Evolutionary conservation across 1,284 basidiomycete genomes (phyloP).

Genomic region (Mycena citricolor): DNA sequence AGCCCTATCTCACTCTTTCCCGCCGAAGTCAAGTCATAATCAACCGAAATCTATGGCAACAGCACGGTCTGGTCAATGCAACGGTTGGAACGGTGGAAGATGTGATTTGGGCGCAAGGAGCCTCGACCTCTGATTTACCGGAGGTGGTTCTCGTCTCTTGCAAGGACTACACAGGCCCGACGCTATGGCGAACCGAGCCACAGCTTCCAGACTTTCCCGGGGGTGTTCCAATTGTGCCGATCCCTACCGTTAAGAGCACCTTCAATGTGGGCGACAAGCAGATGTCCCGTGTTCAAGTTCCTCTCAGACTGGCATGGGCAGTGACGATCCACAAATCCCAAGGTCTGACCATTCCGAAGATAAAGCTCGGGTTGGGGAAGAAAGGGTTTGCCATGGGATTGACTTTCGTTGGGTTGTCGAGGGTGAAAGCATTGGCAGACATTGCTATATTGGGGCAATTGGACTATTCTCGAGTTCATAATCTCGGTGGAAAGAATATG

Average conservation of each 20-base stretch:
- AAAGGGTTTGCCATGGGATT: slow-evolving; percentile 11
- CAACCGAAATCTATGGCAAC: slow-evolving; percentile 13
- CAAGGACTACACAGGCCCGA: slow-evolving; percentile 16
- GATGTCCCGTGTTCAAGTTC: slow-evolving; percentile 4
- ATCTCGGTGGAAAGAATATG: slow-evolving; percentile 1
- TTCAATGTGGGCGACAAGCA: slow-evolving; percentile 6
- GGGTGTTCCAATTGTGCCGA: slow-evolving; percentile 18
- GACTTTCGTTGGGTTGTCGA: slow-evolving; percentile 9
- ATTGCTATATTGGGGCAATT: slow-evolving; percentile 5
- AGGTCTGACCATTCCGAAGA: slow-evolving; percentile 7
- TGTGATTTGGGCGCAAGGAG: slow-evolving; percentile 5
- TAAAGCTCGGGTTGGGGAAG: slow-evolving; percentile 5
- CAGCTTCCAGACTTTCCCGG: too few relatives aligned
- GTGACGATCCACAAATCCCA: slow-evolving; percentile 15
- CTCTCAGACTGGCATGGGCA: slow-evolving; percentile 10
- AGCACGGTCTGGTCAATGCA: slow-evolving; percentile 7
- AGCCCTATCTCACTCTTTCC: background rate
- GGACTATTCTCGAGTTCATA: slow-evolving; percentile 4
- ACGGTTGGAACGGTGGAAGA: slow-evolving; percentile 7
- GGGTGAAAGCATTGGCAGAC: slow-evolving; percentile 4
- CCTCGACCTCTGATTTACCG: slow-evolving; percentile 12
- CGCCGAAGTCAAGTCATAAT: slow-evolving; percentile 16
- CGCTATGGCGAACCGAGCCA: slow-evolving; percentile 15
- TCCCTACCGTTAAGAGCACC: slow-evolving; percentile 7
- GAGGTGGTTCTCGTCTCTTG: slow-evolving; percentile 17